A percentile compares a stretch with the other conserved stretches of the same genome.
Evolutionary conservation across 257 asterid genomes (phyloP).

Genomic region (Salvia miltiorrhiza): DNA sequence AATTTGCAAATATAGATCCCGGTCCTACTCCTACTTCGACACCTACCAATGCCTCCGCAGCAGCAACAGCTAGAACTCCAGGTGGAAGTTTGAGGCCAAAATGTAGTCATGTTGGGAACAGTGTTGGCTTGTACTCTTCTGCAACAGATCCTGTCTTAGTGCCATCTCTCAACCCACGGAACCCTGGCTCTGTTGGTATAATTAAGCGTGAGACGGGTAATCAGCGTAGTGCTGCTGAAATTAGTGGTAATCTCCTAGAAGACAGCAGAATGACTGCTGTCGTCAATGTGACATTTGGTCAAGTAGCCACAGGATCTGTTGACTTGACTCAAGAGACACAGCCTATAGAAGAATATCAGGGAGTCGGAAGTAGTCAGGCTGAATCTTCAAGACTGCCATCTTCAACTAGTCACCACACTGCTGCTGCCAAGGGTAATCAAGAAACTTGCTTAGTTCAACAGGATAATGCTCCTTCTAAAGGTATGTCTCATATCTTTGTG

Average conservation of each 20-base stretch:
- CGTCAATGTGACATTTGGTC: constrained; percentile 22
- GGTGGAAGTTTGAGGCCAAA: constrained; percentile 27
- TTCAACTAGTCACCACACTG: constrained; percentile 23
- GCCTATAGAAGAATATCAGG: constrained; percentile 23
- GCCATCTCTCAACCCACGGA: constrained; percentile 39
- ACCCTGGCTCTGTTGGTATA: constrained; percentile 35
- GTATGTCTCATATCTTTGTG: constrained; percentile 14
- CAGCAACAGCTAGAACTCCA: constrained; percentile 22
- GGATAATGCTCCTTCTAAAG: constrained; percentile 30
- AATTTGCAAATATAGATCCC: constrained; percentile 24
- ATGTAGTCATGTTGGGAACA: constrained; percentile 30
- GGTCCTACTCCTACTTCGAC: constrained; percentile 47
- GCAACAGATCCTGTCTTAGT: constrained; percentile 50
- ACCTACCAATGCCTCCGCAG: constrained; percentile 32
- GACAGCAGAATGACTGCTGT: constrained; percentile 23
- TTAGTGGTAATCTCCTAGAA: constrained; percentile 10
- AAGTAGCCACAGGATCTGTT: constrained; percentile 27
- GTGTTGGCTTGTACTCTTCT: constrained; percentile 37
- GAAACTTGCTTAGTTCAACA: constrained; percentile 29
- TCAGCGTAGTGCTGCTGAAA: constrained; percentile 30
- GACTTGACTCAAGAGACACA: constrained; percentile 16
- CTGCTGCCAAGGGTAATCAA: constrained; percentile 23
- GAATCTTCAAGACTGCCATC: constrained; percentile 26
- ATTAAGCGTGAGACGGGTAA: constrained; percentile 44
- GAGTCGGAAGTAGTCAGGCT: constrained; percentile 25